Evolutionary conservation across 768 basidiomycete species (phyloP), one percentile per base, ranked within the genome.

Genomic region (Favolaschia claudopus): DNA sequence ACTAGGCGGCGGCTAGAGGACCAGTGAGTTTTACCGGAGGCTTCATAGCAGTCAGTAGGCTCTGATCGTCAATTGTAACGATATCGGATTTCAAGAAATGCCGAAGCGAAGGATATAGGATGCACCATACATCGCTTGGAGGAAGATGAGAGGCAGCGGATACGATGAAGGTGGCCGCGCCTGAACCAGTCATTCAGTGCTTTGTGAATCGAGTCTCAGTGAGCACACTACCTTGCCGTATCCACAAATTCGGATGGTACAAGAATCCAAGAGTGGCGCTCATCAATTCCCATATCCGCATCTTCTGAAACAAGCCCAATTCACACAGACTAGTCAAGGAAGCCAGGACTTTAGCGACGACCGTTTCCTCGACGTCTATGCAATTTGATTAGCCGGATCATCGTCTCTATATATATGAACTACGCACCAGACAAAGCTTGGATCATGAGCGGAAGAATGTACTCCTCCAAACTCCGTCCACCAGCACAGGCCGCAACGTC

Each of bases 221-320:
- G 19, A 10, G 43, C 20, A 20, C 10, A 24, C 33, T 27, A 89
- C 96, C 92, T 83, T 98, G 93, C 55, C 95, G 82, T 72, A 99
- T 93, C 96, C 96, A 99, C 20, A 88, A 76, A 70, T 97, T 96
- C 0, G 97, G 96, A 72, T 99, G 97, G 65, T 93, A 96, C 47
- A 99, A 76, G 73, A 99, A 96, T 1, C 92, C 92, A 28, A 95
- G 76, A 0, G 90, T 89, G 0, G 89, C 88, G 50, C 90, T 91
- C 87, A 96, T 93, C 32, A 98, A 79, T 66, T 99, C 97, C 96
- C 97, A 98, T 56, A 97, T 88, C n/a, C 92, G 85, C 87, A 93
- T 92, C 74, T 94, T 95, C 73, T 91, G 89, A 74, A 99, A 92
- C 4, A 99, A 75, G 0, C 93, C 92, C 8, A 97, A 82, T 70